Percentiles rank a stretch among this genome's conserved stretches.
phyloP scores from a whole-genome alignment of 2,329 filamentous ascomycete species.

The Thielaviopsis populi region DNA sequence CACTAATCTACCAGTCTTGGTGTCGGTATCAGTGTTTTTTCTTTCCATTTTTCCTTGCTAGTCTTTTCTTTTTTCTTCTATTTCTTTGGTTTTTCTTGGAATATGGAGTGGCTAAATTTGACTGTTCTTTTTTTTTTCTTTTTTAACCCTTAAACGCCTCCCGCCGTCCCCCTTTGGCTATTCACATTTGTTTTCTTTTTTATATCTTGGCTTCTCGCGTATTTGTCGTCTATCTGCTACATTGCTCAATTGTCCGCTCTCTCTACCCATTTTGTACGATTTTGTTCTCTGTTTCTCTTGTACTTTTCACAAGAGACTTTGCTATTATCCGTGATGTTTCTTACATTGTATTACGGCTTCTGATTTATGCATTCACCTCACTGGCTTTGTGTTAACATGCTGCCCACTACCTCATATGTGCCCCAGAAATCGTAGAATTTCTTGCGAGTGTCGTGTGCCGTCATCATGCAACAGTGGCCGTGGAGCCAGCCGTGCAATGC shows the following conservation, averaged over 20 bases:
- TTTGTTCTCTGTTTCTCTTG: too few relatives aligned
- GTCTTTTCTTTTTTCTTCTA: background rate
- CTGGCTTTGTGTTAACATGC: background rate
- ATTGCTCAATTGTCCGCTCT: too few relatives aligned
- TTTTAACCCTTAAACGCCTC: background rate
- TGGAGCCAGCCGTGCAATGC: background rate
- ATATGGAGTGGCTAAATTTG: constrained; percentile 4
- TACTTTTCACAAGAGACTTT: background rate
- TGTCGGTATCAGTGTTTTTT: background rate
- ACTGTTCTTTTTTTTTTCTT: background rate
- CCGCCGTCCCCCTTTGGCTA: background rate
- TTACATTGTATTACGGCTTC: background rate
- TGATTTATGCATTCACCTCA: background rate
- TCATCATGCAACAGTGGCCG: background rate
- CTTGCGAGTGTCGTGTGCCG: too few relatives aligned
- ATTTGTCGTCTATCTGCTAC: too few relatives aligned
- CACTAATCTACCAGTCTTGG: too few relatives aligned
- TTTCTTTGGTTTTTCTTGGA: background rate
- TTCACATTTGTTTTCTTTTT: background rate
- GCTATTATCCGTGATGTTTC: background rate
- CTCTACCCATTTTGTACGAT: too few relatives aligned
- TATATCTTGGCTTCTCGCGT: too few relatives aligned
- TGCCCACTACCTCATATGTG: background rate
- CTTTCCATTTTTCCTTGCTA: background rate
- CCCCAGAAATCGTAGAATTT: background rate